phyloP scores from a whole-genome alignment of 192 early-diverging fungal genomes.

The Backusella luteola region DNA sequence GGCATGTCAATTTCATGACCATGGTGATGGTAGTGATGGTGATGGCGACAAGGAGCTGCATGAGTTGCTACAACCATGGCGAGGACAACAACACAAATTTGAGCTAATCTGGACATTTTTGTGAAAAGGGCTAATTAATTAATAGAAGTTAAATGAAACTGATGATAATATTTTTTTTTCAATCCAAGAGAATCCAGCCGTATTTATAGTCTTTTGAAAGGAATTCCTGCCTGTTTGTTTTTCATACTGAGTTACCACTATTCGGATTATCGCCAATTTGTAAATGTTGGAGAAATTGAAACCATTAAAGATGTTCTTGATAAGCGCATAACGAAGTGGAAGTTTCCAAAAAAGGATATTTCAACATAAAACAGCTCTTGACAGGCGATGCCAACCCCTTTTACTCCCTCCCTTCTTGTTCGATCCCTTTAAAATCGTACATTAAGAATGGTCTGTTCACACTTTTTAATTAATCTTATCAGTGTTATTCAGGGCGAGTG shows the following conservation, averaged over 20 bases:
- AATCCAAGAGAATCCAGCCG: not conserved
- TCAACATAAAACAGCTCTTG: not conserved
- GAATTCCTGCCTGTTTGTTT: not conserved
- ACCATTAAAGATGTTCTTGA: not conserved
- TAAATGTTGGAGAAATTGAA: not conserved
- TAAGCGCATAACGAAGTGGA: not conserved
- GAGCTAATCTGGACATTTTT: not conserved
- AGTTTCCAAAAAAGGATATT: not conserved
- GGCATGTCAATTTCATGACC: not conserved
- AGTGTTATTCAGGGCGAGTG: not conserved
- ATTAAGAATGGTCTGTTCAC: not conserved
- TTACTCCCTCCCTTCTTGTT: not conserved
- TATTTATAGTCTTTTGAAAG: not conserved
- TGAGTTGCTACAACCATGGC: not conserved
- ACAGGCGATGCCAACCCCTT: not conserved
- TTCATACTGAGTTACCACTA: not conserved
- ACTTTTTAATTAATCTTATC: not conserved
- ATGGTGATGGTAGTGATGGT: not conserved
- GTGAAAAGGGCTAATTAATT: not conserved
- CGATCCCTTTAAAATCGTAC: not conserved
- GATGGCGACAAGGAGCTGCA: not conserved
- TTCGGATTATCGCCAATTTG: not conserved
- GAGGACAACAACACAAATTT: constrained; percentile 7
- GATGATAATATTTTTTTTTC: not conserved
- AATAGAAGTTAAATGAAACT: not conserved